A percentile compares a stretch with the other conserved stretches of the same genome.
These are phyloP conservation scores for Paecilomyces sp. DNA, from an alignment of 2,329 filamentous ascomycete species.

Conservation along the genomic window DNA sequence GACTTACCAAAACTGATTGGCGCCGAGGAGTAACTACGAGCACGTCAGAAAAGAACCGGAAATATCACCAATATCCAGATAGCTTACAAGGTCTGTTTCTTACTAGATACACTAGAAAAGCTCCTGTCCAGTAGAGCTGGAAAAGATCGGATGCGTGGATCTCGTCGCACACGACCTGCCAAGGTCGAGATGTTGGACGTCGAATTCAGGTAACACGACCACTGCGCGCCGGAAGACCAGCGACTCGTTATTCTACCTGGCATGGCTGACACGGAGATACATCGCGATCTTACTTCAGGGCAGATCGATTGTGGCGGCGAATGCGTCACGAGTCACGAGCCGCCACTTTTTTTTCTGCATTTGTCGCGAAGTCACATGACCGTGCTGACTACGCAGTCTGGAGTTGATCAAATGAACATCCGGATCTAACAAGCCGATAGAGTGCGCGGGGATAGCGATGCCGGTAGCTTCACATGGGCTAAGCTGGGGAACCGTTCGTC, in stretches of 20 bases:
- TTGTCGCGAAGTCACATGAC: not conserved
- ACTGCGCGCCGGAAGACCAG: not conserved
- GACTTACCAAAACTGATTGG: slow-evolving; percentile 6
- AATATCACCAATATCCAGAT: not conserved
- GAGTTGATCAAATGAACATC: not conserved
- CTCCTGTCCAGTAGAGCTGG: not conserved
- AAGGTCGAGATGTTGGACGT: not conserved
- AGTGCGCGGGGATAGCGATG: no score
- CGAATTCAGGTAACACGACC: not conserved
- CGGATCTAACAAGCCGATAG: no score
- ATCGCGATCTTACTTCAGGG: not conserved
- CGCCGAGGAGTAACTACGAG: slow-evolving; percentile 6
- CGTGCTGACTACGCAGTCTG: not conserved
- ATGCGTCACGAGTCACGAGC: not conserved
- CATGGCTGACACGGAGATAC: not conserved
- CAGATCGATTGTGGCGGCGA: not conserved
- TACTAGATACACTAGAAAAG: not conserved
- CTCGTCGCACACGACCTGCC: not conserved
- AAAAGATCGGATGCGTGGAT: not conserved
- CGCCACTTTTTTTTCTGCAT: not conserved
- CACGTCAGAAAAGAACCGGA: slow-evolving; percentile 5
- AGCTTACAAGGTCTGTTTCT: not conserved
- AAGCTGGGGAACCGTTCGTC: not conserved
- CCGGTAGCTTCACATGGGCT: not conserved
- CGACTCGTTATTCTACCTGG: not conserved